Evolutionary conservation across 768 basidiomycete genomes (phyloP).

Genomic region (Naganishia randhawae): DNA sequence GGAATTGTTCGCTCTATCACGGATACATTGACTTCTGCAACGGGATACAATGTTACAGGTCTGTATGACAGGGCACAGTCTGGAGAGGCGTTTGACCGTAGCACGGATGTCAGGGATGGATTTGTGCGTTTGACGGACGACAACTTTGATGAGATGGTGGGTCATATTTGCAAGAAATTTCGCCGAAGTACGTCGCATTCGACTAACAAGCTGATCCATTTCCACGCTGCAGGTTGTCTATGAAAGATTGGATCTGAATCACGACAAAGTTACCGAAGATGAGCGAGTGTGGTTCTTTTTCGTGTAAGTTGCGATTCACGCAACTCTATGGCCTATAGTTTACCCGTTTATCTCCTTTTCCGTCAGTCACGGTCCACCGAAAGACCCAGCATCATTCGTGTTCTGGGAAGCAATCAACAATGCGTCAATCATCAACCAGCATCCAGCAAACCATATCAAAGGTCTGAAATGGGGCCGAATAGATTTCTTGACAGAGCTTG

Average conservation of each 20-base stretch:
- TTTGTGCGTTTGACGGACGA: constrained; percentile 77
- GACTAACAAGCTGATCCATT: background rate
- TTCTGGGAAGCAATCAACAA: constrained; percentile 72
- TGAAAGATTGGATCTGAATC: constrained; percentile 57
- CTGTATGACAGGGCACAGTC: constrained; percentile 61
- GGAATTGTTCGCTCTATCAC: background rate
- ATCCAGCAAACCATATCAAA: constrained; percentile 63
- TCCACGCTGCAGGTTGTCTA: constrained; percentile 58
- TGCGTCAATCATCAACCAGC: constrained; percentile 62
- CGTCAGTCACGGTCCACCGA: constrained; percentile 61
- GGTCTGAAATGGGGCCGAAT: constrained; percentile 68
- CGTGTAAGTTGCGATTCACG: constrained; percentile 57
- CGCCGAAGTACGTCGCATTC: background rate
- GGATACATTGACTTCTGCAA: constrained; percentile 34
- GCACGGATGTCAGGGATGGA: constrained; percentile 60
- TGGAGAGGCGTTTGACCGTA: constrained; percentile 64
- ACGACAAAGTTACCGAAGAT: constrained; percentile 54
- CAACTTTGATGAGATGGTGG: constrained; percentile 61
- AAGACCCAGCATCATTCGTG: constrained; percentile 65
- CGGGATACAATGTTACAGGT: constrained; percentile 54
- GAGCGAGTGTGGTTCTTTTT: constrained; percentile 72
- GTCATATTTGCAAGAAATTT: background rate
- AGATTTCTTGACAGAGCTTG: constrained; percentile 80
- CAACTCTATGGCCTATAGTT: background rate
- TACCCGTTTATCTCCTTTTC: constrained; percentile 4